Base-by-base conservation (phyloP, 1,284 basidiomycete genomes). In the Sphagnurus paluster region DNA sequence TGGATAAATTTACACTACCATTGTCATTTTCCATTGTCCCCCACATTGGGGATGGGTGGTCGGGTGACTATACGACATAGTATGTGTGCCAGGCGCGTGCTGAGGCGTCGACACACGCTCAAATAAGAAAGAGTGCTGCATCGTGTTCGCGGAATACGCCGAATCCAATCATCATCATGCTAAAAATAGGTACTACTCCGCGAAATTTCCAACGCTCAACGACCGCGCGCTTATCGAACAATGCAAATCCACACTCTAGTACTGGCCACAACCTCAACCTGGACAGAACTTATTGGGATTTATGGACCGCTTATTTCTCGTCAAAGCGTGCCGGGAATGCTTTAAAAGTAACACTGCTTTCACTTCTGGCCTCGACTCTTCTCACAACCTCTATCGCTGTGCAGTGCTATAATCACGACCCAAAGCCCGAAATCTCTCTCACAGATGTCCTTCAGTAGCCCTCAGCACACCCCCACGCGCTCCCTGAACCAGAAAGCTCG, bases 81-180 rank as follows among this genome's bases (percentile, higher is more conserved):
- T 30, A 30, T 30, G 14, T 30, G 28, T 30, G 14, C 28, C 28
- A n/a, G n/a, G n/a, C n/a, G n/a, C n/a, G n/a, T n/a, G n/a, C n/a
- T n/a, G n/a, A n/a, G n/a, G n/a, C n/a, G n/a, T n/a, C n/a, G n/a
- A n/a, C n/a, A n/a, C n/a, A n/a, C n/a, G n/a, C n/a, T n/a, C n/a
- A n/a, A n/a, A n/a, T n/a, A n/a, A n/a, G n/a, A n/a, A n/a, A n/a
- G n/a, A n/a, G n/a, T n/a, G n/a, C n/a, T n/a, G n/a, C n/a, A 44
- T 33, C 43, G 51, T 50, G 51, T 55, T 50, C 43, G 30, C 53
- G 53, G 53, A 48, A 48, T 46, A 33, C 8, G 17, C 53, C 53
- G 53, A 50, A 29, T 2, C 6, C 35, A 11, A 7, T 11, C 8
- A 37, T 28, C 17, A 24, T 39, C 39, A 25, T 35, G 32, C 34